phyloP scores from a whole-genome alignment of 805 yeast genomes.

The Wickerhamiella kazuoi region DNA sequence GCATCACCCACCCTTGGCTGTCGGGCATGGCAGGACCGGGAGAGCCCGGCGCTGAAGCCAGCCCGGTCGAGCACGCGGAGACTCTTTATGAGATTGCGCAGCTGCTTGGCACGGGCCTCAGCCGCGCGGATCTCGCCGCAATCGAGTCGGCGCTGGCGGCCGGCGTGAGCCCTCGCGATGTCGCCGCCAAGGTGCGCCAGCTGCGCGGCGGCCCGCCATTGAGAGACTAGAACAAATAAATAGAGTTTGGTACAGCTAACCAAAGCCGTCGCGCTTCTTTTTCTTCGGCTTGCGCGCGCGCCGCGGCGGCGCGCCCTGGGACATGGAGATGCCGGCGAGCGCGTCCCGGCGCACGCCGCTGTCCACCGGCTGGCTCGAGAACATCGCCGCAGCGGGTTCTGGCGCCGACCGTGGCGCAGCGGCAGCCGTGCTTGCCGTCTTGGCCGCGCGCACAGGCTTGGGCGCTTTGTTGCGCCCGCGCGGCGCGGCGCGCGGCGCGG shows the following conservation, averaged over 20 bases:
- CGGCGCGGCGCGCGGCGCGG: too few relatives aligned
- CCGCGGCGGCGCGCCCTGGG: background rate
- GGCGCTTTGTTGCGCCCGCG: too few relatives aligned
- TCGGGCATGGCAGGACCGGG: too few relatives aligned
- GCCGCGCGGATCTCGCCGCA: constrained; percentile 12
- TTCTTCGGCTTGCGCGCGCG: constrained; percentile 2
- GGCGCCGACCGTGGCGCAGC: background rate
- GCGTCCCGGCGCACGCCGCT: background rate
- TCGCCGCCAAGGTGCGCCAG: constrained; percentile 11
- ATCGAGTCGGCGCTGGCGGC: constrained; percentile 15
- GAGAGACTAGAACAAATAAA: too few relatives aligned
- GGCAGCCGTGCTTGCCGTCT: too few relatives aligned
- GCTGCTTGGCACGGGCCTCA: constrained; percentile 18
- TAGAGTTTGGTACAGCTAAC: background rate
- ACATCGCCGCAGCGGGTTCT: background rate
- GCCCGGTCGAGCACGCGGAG: constrained; percentile 1
- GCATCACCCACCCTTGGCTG: too few relatives aligned
- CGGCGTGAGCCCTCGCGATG: constrained; percentile 20
- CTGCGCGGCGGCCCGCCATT: background rate
- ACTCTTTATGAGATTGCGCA: constrained; percentile 15
- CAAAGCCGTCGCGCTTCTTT: constrained; percentile 7
- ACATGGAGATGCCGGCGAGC: background rate
- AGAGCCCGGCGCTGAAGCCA: too few relatives aligned
- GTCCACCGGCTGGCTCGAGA: background rate
- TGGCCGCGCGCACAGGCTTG: too few relatives aligned